Conservation (phyloP, 2,329 filamentous ascomycete species). For the Cladosporium velox region DNA sequence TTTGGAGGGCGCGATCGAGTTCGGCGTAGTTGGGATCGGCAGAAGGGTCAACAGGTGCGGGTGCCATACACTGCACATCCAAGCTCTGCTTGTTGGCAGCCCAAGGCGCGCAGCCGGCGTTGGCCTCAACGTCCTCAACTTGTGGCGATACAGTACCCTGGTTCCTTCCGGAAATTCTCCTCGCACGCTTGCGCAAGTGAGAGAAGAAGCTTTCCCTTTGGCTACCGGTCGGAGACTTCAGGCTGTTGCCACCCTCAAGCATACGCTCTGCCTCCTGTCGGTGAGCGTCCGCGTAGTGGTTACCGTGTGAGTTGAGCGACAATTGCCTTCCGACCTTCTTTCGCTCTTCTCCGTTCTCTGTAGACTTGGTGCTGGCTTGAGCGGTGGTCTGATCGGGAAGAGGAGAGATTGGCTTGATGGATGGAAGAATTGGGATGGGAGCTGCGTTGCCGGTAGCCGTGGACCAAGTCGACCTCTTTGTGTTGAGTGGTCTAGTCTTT, state of each 20-base stretch:
- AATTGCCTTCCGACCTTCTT: constrained; percentile 96
- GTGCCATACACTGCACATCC: constrained; percentile 56
- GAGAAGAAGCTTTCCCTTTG: constrained; percentile 98
- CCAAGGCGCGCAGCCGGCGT: constrained; percentile 88
- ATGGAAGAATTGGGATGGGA: constrained; percentile 94
- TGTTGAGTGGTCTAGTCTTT: constrained; percentile 60
- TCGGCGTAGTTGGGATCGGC: constrained; percentile 58
- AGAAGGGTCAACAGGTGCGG: constrained; percentile 45
- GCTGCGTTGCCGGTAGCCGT: constrained; percentile 70
- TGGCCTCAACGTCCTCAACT: constrained; percentile 88
- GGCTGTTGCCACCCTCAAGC: constrained; percentile 75
- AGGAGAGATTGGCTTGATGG: constrained; percentile 92
- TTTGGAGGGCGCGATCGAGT: constrained; percentile 62
- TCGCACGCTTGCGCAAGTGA: constrained; percentile 88
- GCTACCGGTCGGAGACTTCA: constrained; percentile 73
- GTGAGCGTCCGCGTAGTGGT: constrained; percentile 88
- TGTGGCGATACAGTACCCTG: constrained; percentile 76
- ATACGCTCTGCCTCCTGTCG: constrained; percentile 89
- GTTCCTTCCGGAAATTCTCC: constrained; percentile 88
- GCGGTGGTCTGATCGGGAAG: constrained; percentile 91
- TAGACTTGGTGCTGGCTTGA: constrained; percentile 70
- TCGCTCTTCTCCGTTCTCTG: constrained; percentile 60
- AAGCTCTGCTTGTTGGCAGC: constrained; percentile 66
- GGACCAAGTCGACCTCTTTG: constrained; percentile 91
- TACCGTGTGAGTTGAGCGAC: constrained; percentile 86